Base-by-base conservation (phyloP, 2,329 filamentous ascomycete species). In the Cladophialophora immunda region DNA sequence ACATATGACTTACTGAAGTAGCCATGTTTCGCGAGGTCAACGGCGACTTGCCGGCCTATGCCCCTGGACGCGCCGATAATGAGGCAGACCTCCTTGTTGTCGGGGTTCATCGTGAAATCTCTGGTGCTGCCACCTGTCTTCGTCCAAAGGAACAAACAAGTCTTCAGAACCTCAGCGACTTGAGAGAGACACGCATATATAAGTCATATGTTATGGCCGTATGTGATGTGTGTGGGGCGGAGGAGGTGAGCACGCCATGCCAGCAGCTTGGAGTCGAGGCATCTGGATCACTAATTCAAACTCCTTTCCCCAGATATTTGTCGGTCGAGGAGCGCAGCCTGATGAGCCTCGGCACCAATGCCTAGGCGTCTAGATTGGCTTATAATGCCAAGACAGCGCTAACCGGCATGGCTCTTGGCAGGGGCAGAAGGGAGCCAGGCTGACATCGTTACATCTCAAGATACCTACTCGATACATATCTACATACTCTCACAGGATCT, bases 21-120 rank as follows among this genome's bases (percentile, higher is more conserved):
- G 41, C 87, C 89, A 70, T 89, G 84, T 72, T 82, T 87, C 7
- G 92, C 90, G 2, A 96, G 82, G 75, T 93, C 90, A 73, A 96
- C 85, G 64, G 92, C 92, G 45, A 95, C 83, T 76, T 95, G 92
- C 47, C 92, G 84, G 54, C 92, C 92, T 70, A 96, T 94, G 41
- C 92, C 92, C 68, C 92, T 83, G 0, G 91, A 94, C 1, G 90
- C 91, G 45, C 92, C 92, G 22, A 94, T 84, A 4, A 94, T 82
- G 22, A 94, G 83, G 22, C 90, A 91, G 6, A 93, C 90, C 68
- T 83, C 1, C n/a, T 70, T 66, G 19, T 58, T 61, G 45, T 50
- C 45, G 45, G 45, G 45, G 9, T 50, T 50, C 45, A 50, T 50
- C 45, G 25, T 25, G 45, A 50, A 50, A 50, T 4, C 38, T 13